Evolutionary conservation across 805 yeast genomes (phyloP).

Genomic region (Candida mattraensis): DNA sequence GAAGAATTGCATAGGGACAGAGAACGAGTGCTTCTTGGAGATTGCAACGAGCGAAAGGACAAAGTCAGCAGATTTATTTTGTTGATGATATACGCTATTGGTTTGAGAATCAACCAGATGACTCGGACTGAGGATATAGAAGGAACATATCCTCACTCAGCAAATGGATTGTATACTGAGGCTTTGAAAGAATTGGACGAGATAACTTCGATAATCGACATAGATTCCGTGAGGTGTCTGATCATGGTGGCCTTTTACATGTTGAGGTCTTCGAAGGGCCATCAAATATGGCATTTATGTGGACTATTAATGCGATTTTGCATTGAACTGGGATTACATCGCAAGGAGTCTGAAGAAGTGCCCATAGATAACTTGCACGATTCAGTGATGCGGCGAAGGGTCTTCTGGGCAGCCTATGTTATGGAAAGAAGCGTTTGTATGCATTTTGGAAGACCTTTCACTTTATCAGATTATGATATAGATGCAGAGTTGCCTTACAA

Average conservation of each 20-base stretch:
- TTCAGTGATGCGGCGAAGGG: constrained; percentile 23
- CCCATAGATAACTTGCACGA: constrained; percentile 15
- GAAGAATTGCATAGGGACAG: constrained; percentile 17
- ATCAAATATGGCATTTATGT: constrained; percentile 23
- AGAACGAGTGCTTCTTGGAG: constrained; percentile 5
- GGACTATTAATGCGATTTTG: constrained; percentile 22
- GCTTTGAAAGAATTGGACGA: constrained; percentile 15
- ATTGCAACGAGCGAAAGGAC: constrained; percentile 7
- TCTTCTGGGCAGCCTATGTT: constrained; percentile 51
- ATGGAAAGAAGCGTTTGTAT: constrained; percentile 49
- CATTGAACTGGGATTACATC: constrained; percentile 21
- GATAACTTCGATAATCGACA: constrained; percentile 14
- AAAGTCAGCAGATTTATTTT: constrained; percentile 13
- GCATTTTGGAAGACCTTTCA: constrained; percentile 49
- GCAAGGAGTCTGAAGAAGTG: constrained; percentile 13
- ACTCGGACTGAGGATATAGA: constrained; percentile 7
- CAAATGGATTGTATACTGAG: constrained; percentile 15
- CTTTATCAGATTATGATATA: constrained; percentile 50
- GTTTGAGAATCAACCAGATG: constrained; percentile 15
- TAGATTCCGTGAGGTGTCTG: constrained; percentile 18
- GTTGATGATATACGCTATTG: constrained; percentile 23
- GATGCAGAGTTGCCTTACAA: constrained; percentile 42
- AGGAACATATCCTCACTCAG: constrained; percentile 6
- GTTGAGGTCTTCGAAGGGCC: constrained; percentile 21
- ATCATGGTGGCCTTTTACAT: constrained; percentile 16